Conservation (phyloP, 306 rosid species). For the Quercus agrifolia region DNA sequence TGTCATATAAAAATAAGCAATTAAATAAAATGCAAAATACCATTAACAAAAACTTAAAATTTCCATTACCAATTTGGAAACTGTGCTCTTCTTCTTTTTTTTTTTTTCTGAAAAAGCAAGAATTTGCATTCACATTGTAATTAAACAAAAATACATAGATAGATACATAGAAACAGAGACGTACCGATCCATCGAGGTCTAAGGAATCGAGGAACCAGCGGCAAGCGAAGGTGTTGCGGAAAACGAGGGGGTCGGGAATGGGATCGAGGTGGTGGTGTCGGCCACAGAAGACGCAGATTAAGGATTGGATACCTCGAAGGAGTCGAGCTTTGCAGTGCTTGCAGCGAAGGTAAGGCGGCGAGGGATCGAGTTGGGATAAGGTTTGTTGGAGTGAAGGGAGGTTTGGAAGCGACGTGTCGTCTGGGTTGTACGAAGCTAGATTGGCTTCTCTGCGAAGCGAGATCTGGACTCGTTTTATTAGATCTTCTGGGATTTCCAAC, state of each 20-base stretch:
- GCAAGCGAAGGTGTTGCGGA: slow-evolving; percentile 58
- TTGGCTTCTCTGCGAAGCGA: slow-evolving; percentile 60
- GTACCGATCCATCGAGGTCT: slow-evolving; percentile 80
- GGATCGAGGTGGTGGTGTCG: slow-evolving; percentile 46
- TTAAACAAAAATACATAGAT: too few species aligned
- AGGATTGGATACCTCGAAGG: slow-evolving; percentile 60
- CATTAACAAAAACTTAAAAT: neutral
- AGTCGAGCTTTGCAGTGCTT: slow-evolving; percentile 70
- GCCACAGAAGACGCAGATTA: slow-evolving; percentile 75
- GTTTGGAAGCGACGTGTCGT: slow-evolving; percentile 44
- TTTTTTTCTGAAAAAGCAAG: too few species aligned
- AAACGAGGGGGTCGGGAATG: slow-evolving; percentile 76
- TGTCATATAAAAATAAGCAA: neutral
- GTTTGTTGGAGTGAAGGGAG: slow-evolving; percentile 62
- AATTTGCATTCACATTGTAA: neutral
- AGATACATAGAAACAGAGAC: neutral
- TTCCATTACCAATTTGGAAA: neutral
- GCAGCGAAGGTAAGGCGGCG: slow-evolving; percentile 78
- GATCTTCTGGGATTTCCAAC: slow-evolving; percentile 67
- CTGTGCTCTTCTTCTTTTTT: too few species aligned
- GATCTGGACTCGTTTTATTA: slow-evolving; percentile 58
- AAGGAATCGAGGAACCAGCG: slow-evolving; percentile 77
- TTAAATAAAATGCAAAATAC: neutral
- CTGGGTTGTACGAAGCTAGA: slow-evolving; percentile 67
- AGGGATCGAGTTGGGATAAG: slow-evolving; percentile 65